Percentiles rank a stretch among this genome's conserved stretches.
Evolutionary conservation across 164 flowering plant species (phyloP).

Genomic region (Annona squamosa): DNA sequence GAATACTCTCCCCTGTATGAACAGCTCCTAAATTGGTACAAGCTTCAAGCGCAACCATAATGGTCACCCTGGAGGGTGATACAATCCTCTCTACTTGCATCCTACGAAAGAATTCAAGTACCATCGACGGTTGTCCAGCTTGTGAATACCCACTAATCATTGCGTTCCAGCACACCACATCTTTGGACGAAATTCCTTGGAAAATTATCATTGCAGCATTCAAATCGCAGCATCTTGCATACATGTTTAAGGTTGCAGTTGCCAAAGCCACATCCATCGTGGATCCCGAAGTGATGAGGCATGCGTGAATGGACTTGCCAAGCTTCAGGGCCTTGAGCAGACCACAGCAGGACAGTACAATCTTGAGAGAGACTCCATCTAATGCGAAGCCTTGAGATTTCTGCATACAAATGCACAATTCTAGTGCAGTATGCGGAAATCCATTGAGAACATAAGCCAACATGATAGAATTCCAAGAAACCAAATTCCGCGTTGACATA

Average conservation of each 20-base stretch:
- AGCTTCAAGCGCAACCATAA: constrained; percentile 15
- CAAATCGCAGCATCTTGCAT: constrained; percentile 35
- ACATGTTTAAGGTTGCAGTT: constrained; percentile 31
- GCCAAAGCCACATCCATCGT: constrained; percentile 3
- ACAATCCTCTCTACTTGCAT: constrained; percentile 5
- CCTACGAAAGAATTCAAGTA: constrained; percentile 5
- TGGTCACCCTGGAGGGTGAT: constrained; percentile 8
- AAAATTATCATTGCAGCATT: constrained; percentile 11
- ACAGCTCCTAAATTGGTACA: constrained; percentile 11
- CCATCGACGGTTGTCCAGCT: constrained; percentile 6
- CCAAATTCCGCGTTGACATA: constrained; percentile 12
- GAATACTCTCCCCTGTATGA: constrained; percentile 3
- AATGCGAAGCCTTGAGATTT: neutral
- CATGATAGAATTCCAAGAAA: constrained; percentile 10
- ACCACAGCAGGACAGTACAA: constrained; percentile 15
- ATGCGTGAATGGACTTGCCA: constrained; percentile 16
- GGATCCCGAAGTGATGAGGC: constrained; percentile 6
- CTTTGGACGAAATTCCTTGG: constrained; percentile 6
- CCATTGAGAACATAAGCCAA: constrained; percentile 10
- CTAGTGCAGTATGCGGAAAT: constrained; percentile 9
- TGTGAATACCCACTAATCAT: constrained; percentile 14
- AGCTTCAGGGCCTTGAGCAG: constrained; percentile 5
- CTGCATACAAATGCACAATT: constrained; percentile 13
- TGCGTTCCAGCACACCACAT: constrained; percentile 18
- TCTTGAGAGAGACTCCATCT: constrained; percentile 15